phyloP scores from a whole-genome alignment of 495 filamentous ascomycete species.

The Physcia stellaris region DNA sequence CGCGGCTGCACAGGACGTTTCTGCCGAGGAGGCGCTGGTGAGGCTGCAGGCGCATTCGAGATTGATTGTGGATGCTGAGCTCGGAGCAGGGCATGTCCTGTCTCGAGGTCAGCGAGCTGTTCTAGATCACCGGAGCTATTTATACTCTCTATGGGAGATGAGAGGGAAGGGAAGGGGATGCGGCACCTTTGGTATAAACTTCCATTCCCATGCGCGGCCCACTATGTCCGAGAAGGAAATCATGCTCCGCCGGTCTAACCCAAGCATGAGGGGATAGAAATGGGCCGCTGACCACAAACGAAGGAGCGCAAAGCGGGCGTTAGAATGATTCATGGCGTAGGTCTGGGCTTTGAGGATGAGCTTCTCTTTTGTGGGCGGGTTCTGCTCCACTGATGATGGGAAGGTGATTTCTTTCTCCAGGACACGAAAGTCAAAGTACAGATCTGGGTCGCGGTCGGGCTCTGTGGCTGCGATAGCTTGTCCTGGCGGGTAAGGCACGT shows the following conservation, averaged over 20 bases:
- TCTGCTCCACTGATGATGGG: slow-evolving; percentile 13
- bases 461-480: slow-evolving; percentile 25
- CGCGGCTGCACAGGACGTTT: slow-evolving; percentile 24
- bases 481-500: slow-evolving; percentile 19
- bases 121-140: too few relatives aligned
- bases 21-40: slow-evolving; percentile 20
- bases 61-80: slow-evolving; percentile 27
- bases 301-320: slow-evolving; percentile 29
- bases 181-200: slow-evolving; percentile 37
- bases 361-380: slow-evolving; percentile 19
- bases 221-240: slow-evolving; percentile 26
- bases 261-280: slow-evolving; percentile 37
- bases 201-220: slow-evolving; percentile 31
- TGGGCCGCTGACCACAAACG: slow-evolving; percentile 36
- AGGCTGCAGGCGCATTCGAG: slow-evolving; percentile 19
- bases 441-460: slow-evolving; percentile 22
- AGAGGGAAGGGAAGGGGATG: too few relatives aligned
- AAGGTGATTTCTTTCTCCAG: slow-evolving; percentile 3
- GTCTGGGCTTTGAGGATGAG: slow-evolving; percentile 17
- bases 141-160: too few relatives aligned
- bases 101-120: too few relatives aligned
- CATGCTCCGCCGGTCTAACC: slow-evolving; percentile 16
- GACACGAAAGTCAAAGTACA: slow-evolving; percentile 29
- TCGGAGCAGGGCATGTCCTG: slow-evolving; percentile 32
- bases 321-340: slow-evolving; percentile 18